phyloP scores from a whole-genome alignment of 2,329 filamentous ascomycete genomes.

The Kalaharituber pfeilii region DNA sequence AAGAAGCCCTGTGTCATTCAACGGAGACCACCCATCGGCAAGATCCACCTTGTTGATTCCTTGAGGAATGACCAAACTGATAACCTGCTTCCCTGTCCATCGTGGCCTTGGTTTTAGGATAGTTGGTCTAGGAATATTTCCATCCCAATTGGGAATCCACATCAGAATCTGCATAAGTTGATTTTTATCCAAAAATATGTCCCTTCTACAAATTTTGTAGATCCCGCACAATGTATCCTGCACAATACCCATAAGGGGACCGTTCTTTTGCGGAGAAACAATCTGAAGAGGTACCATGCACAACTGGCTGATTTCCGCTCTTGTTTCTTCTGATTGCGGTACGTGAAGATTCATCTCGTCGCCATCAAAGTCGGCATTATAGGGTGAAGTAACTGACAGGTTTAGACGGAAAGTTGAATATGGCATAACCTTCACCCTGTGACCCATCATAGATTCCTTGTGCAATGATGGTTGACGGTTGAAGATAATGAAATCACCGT shows the following conservation, averaged over 20 bases:
- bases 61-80: slow-evolving; percentile 77
- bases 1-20: slow-evolving; percentile 60
- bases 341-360: slow-evolving; percentile 99
- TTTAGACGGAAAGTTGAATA: slow-evolving; percentile 98
- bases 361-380: slow-evolving; percentile 99
- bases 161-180: slow-evolving; percentile 93
- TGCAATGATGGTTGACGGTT: slow-evolving; percentile 98
- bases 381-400: slow-evolving; percentile 89
- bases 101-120: slow-evolving; percentile 80
- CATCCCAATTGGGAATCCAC: slow-evolving; percentile 97
- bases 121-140: slow-evolving; percentile 79
- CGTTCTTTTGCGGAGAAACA: slow-evolving; percentile 91
- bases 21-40: slow-evolving; percentile 38
- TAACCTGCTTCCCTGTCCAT: slow-evolving; percentile 97
- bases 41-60: slow-evolving; percentile 62
- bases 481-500: slow-evolving; percentile 97
- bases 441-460: slow-evolving; percentile 99
- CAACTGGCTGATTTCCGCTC: slow-evolving; percentile 81
- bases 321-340: slow-evolving; percentile 89
- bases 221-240: slow-evolving; percentile 92
- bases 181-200: slow-evolving; percentile 77
- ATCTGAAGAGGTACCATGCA: slow-evolving; percentile 98
- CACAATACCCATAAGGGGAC: slow-evolving; percentile 97
- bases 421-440: slow-evolving; percentile 92
- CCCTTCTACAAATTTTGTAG: slow-evolving; percentile 89